A percentile compares a stretch with the other conserved stretches of the same genome.
Evolutionary conservation across 345 rosid species (phyloP).

Genomic region (Hypericum androsaemum): DNA sequence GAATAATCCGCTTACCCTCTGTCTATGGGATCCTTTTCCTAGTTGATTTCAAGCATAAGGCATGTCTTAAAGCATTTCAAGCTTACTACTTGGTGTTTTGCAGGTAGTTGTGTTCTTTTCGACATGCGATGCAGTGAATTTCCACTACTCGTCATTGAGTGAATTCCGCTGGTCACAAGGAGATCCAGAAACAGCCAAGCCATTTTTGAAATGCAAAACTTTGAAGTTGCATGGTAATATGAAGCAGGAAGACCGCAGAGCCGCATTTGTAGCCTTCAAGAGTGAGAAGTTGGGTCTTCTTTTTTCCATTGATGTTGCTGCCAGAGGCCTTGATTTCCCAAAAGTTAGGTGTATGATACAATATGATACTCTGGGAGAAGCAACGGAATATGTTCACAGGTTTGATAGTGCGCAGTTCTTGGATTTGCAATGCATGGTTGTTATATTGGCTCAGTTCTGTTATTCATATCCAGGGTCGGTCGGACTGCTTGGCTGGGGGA

Average conservation of each 20-base stretch:
- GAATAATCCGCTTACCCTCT: too few relatives aligned
- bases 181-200: slow-evolving; percentile 31
- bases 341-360: slow-evolving; percentile 88
- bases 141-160: slow-evolving; percentile 65
- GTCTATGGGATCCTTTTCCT: not conserved
- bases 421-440: not conserved
- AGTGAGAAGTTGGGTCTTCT: slow-evolving; percentile 73
- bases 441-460: not conserved
- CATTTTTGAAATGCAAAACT: slow-evolving; percentile 57
- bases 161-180: slow-evolving; percentile 58
- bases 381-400: slow-evolving; percentile 97
- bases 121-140: slow-evolving; percentile 96
- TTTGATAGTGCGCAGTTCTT: slow-evolving; percentile 16
- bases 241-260: slow-evolving; percentile 86
- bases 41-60: not conserved
- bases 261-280: slow-evolving; percentile 63
- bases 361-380: slow-evolving; percentile 98
- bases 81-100: slow-evolving; percentile 18
- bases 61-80: slow-evolving; percentile 1
- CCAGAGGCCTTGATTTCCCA: slow-evolving; percentile 94
- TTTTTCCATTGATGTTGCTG: slow-evolving; percentile 75
- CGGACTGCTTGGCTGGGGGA: slow-evolving; percentile 92
- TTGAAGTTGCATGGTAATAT: slow-evolving; percentile 84
- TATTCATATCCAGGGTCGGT: slow-evolving; percentile 68
- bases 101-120: slow-evolving; percentile 98